Base-by-base conservation (phyloP, 2,329 filamentous ascomycete genomes). In the Aspergillus brunneoviolaceus region DNA sequence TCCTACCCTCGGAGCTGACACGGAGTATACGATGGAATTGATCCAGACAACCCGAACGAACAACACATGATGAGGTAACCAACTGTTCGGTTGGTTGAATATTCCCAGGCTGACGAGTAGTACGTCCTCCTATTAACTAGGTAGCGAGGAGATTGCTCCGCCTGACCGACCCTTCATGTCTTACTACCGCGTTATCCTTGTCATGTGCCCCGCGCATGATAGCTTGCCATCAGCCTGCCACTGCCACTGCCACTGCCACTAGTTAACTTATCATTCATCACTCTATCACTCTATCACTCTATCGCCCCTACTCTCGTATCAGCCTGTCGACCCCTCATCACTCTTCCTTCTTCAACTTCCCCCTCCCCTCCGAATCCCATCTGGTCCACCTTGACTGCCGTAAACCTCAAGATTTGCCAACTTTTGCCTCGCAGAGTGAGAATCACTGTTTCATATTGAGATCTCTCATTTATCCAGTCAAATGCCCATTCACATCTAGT, bases 161-260 rank as follows among this genome's bases (percentile, higher is more conserved):
- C 39, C n/a, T 45, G 39, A 45, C 39, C 16, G 39, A 45, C 14
- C 16, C 39, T 35, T 35, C 33, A 35, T 19, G 39, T 19, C 16
- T 45, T 19, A 48, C 25, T 55, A 27, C 55, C 31, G 55, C 33
- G 25, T 12, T 27, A 27, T 39, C 53, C 49, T 54, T 57, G 64
- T 66, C 64, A 66, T 63, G 64, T 65, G 64, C 64, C 63, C 64
- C 64, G 59, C 64, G 42, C 42, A 23, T 54, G 56, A 49, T 49
- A 57, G 31, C 48, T 42, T 55, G 29, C 42, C 39, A 9, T 29
- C 27, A 9, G 7, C 27, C 27, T 29, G 27, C 19, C 19, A 1
- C 21, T 21, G 21, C 21, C 21, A 21, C 27, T 29, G 27, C 27
- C 27, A 10, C 27, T 29, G 4, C 23, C 23, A 23, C 23, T 23